Evolutionary conservation across 176 grass and related monocot genomes (phyloP).

Genomic region (Poa pratensis): DNA sequence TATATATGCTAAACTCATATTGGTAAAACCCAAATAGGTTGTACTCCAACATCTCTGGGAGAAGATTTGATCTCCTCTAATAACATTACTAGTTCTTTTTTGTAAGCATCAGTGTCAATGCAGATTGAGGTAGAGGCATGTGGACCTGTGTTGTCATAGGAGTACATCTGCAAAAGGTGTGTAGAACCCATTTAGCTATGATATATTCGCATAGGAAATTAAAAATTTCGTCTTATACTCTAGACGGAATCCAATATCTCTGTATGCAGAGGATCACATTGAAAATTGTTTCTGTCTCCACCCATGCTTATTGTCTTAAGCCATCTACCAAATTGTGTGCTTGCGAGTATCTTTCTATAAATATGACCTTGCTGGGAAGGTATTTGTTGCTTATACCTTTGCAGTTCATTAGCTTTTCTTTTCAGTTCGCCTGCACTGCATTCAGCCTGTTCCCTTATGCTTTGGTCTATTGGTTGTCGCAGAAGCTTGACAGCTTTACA

Average conservation of each 20-base stretch:
- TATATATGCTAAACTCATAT: slow-evolving; percentile 3
- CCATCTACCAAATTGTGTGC: slow-evolving; percentile 14
- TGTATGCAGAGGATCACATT: slow-evolving; percentile 6
- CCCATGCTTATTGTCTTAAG: not conserved
- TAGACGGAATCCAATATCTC: slow-evolving; percentile 16
- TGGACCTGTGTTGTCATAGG: not conserved
- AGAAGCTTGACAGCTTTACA: slow-evolving; percentile 98
- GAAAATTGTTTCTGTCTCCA: slow-evolving; percentile 18
- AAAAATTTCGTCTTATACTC: slow-evolving; percentile 3
- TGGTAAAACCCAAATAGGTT: slow-evolving; percentile 17
- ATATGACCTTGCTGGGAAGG: slow-evolving; percentile 18
- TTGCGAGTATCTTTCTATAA: slow-evolving; percentile 9
- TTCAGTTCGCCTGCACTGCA: no score
- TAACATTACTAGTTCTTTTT: not conserved
- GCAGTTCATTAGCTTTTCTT: no score
- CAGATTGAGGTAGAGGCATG: not conserved
- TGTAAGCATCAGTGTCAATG: slow-evolving; percentile 1
- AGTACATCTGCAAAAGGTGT: not conserved
- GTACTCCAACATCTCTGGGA: slow-evolving; percentile 19
- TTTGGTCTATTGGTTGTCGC: slow-evolving; percentile 40
- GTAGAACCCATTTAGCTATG: slow-evolving; percentile 24
- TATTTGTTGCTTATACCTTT: no score
- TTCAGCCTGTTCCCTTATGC: slow-evolving; percentile 8
- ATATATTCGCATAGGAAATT: slow-evolving; percentile 17
- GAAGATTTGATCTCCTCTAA: slow-evolving; percentile 26